Percentiles rank a stretch among this genome's conserved stretches.
These are phyloP conservation scores for Cordyceps sp. DNA, from an alignment of 2,329 filamentous ascomycete species.

Conservation along the genomic window DNA sequence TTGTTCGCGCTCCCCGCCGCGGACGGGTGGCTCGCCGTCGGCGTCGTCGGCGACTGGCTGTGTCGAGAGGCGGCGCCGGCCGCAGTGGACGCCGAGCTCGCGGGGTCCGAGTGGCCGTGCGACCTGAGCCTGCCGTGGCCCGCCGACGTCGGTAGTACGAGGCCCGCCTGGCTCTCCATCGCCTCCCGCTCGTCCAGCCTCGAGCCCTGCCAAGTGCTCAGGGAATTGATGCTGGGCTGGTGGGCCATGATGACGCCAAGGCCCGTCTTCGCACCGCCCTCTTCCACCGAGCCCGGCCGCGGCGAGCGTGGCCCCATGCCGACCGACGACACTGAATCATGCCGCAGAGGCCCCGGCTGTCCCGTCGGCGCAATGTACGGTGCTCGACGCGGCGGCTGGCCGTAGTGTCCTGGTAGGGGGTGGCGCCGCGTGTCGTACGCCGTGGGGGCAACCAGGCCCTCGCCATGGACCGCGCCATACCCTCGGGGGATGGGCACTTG, in stretches of 20 bases:
- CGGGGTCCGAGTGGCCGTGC: no score
- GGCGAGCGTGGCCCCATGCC: constrained; percentile 1
- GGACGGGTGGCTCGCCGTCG: no score
- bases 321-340: constrained; percentile 1
- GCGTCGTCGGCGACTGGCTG: no score
- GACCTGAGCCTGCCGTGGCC: no score
- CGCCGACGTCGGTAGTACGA: background rate
- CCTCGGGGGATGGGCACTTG: constrained; percentile 19
- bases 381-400: background rate
- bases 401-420: no score
- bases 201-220: background rate
- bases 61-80: no score
- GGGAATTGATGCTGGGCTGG: background rate
- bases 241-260: background rate
- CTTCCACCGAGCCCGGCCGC: background rate
- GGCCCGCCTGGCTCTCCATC: background rate
- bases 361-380: constrained; percentile 1
- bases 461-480: constrained; percentile 19
- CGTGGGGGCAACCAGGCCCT: constrained; percentile 13
- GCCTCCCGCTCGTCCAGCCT: background rate
- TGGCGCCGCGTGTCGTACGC: constrained; percentile 9
- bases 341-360: background rate
- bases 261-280: background rate
- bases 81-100: no score
- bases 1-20: no score